Evolutionary conservation across 2,329 filamentous ascomycete species (phyloP), one percentile per base, ranked within the genome.

Genomic region (Balansia obtecta): DNA sequence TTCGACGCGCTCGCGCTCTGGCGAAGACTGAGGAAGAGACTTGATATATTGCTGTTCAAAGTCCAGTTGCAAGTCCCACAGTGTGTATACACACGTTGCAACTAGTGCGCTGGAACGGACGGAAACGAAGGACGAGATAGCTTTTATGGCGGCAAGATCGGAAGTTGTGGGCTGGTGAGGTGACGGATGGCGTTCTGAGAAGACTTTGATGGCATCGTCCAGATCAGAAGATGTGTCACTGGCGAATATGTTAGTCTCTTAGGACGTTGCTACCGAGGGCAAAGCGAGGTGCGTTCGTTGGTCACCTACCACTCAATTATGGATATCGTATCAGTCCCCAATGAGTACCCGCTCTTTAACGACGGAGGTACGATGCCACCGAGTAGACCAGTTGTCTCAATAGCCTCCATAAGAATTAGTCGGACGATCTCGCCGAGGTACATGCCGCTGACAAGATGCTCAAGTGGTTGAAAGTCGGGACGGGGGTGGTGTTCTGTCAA

Each of bases 351-450:
- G 37, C 66, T 63, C 34, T 63, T 61, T 43, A 84, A 62, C 2
- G 73, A 78, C 2, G 72, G 63, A 11, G 81, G 80, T 10, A 82
- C 63, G 5, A 76, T 61, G 10, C 80, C 79, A 1, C 76, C 77
- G 45, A 83, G 71, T 0, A 82, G 56, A 0, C 73, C 77, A 0
- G 74, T 71, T 0, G 68, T 71, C 50, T 73, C 65, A 45, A 83
- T 73, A 0, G 79, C 80, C 53, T 85, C 81, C 20, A 82, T 54
- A 42, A 83, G 65, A 0, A 74, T 71, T 12, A 80, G 63, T 16
- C 82, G 72, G 56, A 73, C 77, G 45, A 85, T 74, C 63, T 86
- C 82, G 45, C 82, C 82, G 2, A 86, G 65, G 59, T 86, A 85
- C 58, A 76, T 79, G 37, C 82, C 82, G 56, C 79, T 79, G 41